Evolutionary conservation across 2,329 filamentous ascomycete genomes (phyloP).

Genomic region (Fusarium burgessii): DNA sequence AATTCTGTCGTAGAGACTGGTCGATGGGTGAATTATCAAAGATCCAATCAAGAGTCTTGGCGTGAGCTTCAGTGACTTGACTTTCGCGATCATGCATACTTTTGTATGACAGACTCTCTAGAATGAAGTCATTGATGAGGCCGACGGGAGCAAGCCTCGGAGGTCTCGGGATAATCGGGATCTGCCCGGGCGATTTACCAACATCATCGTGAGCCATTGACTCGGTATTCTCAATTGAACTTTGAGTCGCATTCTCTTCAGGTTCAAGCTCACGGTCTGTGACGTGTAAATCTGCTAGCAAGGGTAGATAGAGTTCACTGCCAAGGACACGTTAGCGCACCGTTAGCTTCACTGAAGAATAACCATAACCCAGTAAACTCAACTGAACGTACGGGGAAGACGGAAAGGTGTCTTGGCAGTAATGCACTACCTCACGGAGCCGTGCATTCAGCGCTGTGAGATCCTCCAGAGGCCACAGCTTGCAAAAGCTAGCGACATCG

Average conservation of each 20-base stretch:
- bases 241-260: background rate
- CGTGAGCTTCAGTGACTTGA: constrained; percentile 48
- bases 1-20: background rate
- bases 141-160: constrained; percentile 27
- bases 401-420: constrained; percentile 16
- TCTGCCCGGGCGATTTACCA: background rate
- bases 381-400: constrained; percentile 14
- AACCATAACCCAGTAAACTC: background rate
- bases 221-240: background rate
- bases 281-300: constrained; percentile 1
- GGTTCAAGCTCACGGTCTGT: background rate
- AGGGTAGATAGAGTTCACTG: background rate
- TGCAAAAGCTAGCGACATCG: constrained; percentile 14
- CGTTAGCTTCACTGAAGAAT: background rate
- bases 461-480: constrained; percentile 37
- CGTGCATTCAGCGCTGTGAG: constrained; percentile 33
- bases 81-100: constrained; percentile 50
- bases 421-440: constrained; percentile 31
- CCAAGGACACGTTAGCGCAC: background rate
- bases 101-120: constrained; percentile 49
- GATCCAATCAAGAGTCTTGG: constrained; percentile 54
- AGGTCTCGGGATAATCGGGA: background rate
- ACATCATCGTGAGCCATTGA: background rate
- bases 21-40: constrained; percentile 38
- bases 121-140: constrained; percentile 49